These are phyloP conservation scores for Limnanthes douglasii DNA, from an alignment of 345 rosid species.

Conservation along the genomic window DNA sequence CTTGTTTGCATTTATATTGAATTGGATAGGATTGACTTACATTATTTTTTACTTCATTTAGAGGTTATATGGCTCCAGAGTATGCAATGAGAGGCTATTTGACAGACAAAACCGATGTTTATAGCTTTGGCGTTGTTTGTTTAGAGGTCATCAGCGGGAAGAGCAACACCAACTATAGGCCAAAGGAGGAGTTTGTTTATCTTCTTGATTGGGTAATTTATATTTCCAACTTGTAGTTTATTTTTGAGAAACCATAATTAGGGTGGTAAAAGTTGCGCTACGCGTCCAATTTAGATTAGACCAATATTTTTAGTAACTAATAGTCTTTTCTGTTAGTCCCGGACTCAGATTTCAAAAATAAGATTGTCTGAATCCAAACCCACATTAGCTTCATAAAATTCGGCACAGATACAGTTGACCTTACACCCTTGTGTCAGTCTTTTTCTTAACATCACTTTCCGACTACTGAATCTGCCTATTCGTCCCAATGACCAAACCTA, in stretches of 20 bases:
- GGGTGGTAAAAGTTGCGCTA: slow-evolving; percentile 9
- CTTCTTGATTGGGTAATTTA: slow-evolving; percentile 77
- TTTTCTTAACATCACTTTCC: too few species aligned
- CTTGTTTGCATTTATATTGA: not conserved
- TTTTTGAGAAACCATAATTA: not conserved
- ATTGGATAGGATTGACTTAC: not conserved
- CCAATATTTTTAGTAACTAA: too few species aligned
- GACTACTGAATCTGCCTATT: too few species aligned
- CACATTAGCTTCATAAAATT: too few species aligned
- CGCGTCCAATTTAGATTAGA: too few species aligned
- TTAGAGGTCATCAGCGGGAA: slow-evolving; percentile 85
- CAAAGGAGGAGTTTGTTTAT: slow-evolving; percentile 85
- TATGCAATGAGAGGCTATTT: slow-evolving; percentile 97
- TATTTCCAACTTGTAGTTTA: not conserved
- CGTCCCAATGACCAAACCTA: too few species aligned
- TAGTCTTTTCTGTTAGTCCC: too few species aligned
- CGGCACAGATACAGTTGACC: too few species aligned
- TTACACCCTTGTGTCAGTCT: too few species aligned
- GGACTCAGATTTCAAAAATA: too few species aligned
- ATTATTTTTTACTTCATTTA: slow-evolving; percentile 3
- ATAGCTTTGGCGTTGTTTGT: slow-evolving; percentile 75
- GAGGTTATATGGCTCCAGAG: slow-evolving; percentile 99
- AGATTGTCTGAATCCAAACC: too few species aligned
- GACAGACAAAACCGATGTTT: slow-evolving; percentile 89
- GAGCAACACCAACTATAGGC: slow-evolving; percentile 93